These are phyloP conservation scores for Adiantum capillusveneris DNA, from an alignment of 75 land plant genomes.

Conservation along the genomic window DNA sequence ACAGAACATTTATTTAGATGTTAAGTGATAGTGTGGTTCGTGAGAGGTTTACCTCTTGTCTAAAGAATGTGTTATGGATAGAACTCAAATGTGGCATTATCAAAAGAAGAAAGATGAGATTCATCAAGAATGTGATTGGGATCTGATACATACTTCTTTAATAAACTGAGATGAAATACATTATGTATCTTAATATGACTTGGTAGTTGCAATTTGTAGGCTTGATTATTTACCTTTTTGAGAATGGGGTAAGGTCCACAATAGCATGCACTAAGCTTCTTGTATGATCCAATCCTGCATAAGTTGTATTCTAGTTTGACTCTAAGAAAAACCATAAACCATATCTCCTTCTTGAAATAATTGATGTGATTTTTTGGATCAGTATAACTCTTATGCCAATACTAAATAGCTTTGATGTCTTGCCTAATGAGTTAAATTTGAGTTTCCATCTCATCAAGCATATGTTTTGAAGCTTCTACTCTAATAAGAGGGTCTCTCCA, in stretches of 20 bases:
- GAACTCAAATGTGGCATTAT: too few relatives aligned
- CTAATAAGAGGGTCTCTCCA: background rate
- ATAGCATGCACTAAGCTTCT: too few relatives aligned
- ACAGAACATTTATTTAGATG: too few relatives aligned
- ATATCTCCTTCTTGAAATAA: constrained; percentile 3
- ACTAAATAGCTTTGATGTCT: background rate
- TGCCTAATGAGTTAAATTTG: background rate
- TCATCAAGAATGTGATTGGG: too few relatives aligned
- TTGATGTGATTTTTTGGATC: background rate
- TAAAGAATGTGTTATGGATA: too few relatives aligned
- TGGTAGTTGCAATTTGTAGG: background rate
- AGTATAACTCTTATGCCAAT: background rate
- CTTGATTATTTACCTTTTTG: background rate
- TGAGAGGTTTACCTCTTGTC: too few relatives aligned
- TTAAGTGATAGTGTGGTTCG: too few relatives aligned
- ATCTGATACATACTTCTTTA: background rate
- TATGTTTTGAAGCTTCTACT: background rate
- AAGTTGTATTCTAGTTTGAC: background rate
- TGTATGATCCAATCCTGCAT: background rate
- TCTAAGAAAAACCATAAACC: too few relatives aligned
- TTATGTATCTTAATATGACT: background rate
- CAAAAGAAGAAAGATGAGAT: too few relatives aligned
- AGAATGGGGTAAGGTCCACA: too few relatives aligned
- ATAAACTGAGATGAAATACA: constrained; percentile 1
- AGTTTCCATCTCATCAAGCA: too few relatives aligned